Evolutionary conservation across 306 rosid species (phyloP).

Genomic region (Vachellia pachyceras): DNA sequence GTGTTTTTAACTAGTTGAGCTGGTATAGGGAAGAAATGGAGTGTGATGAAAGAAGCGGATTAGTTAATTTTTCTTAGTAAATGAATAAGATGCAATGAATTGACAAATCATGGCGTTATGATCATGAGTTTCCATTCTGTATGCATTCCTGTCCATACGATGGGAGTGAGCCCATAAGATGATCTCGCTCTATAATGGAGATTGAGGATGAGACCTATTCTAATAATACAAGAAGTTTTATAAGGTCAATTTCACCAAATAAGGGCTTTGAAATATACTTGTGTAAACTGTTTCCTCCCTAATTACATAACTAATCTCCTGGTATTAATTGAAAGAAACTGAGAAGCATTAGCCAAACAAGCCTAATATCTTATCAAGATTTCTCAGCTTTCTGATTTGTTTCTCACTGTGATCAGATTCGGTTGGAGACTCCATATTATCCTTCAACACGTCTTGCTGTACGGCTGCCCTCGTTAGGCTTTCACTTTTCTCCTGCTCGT

Average conservation of each 20-base stretch:
- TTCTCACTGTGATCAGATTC: slow-evolving; percentile 58
- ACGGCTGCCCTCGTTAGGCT: slow-evolving; percentile 81
- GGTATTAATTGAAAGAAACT: slow-evolving; percentile 5
- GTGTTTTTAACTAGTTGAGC: background rate
- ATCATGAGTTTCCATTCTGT: background rate
- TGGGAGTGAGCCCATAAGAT: background rate
- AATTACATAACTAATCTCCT: background rate
- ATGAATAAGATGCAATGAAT: background rate
- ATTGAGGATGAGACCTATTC: background rate
- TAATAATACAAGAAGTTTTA: background rate
- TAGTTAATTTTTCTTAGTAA: background rate
- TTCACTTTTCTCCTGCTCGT: slow-evolving; percentile 99
- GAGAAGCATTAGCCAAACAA: background rate
- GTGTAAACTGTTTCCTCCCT: background rate
- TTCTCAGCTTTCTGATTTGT: slow-evolving; percentile 26
- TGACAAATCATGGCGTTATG: background rate
- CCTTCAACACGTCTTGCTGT: slow-evolving; percentile 87
- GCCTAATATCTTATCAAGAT: background rate
- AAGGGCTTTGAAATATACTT: background rate
- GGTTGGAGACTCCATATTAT: slow-evolving; percentile 68
- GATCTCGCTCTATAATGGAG: background rate
- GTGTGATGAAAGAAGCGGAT: background rate
- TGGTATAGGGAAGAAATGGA: background rate
- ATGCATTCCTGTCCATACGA: background rate
- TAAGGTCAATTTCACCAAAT: too few species aligned